Evolutionary conservation across 1,284 basidiomycete genomes (phyloP).

Genomic region (Porogramme epimiltina): DNA sequence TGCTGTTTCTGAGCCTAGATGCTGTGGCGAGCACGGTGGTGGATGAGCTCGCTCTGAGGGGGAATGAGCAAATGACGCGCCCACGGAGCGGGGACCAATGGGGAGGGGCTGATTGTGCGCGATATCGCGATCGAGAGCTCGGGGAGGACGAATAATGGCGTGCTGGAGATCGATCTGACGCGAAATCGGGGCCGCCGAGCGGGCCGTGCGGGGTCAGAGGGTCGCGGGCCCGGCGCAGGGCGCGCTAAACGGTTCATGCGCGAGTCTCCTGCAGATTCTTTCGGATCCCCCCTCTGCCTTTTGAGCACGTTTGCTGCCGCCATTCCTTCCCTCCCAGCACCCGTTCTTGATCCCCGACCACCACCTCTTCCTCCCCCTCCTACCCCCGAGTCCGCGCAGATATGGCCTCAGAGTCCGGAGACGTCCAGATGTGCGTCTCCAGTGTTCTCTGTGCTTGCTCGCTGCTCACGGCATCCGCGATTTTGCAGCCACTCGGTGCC

Average conservation of each 20-base stretch:
- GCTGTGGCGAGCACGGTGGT: too few relatives aligned
- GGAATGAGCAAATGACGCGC: too few relatives aligned
- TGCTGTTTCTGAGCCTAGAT: too few relatives aligned
- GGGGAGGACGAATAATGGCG: conserved; percentile 11
- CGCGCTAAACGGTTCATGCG: too few relatives aligned
- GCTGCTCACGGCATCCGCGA: background rate
- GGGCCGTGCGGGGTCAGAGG: conserved; percentile 12
- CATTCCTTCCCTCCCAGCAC: background rate
- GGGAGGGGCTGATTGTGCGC: conserved; percentile 8
- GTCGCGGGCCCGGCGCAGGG: background rate
- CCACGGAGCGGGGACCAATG: too few relatives aligned
- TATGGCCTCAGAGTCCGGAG: conserved; percentile 23
- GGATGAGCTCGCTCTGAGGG: too few relatives aligned
- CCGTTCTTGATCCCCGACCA: too few relatives aligned
- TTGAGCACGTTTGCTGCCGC: background rate
- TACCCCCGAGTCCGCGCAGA: conserved; percentile 10
- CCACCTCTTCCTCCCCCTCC: conserved; percentile 7
- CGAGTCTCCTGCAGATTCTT: too few relatives aligned
- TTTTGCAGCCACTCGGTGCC: conserved; percentile 43
- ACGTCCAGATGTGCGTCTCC: conserved; percentile 21
- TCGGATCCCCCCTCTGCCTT: too few relatives aligned
- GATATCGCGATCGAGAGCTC: conserved; percentile 16
- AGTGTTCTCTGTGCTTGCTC: too few relatives aligned
- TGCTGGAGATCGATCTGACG: conserved; percentile 28
- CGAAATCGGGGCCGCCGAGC: conserved; percentile 13